Conservation (phyloP, 2,329 filamentous ascomycete genomes). For the Ascomycota sp. region DNA sequence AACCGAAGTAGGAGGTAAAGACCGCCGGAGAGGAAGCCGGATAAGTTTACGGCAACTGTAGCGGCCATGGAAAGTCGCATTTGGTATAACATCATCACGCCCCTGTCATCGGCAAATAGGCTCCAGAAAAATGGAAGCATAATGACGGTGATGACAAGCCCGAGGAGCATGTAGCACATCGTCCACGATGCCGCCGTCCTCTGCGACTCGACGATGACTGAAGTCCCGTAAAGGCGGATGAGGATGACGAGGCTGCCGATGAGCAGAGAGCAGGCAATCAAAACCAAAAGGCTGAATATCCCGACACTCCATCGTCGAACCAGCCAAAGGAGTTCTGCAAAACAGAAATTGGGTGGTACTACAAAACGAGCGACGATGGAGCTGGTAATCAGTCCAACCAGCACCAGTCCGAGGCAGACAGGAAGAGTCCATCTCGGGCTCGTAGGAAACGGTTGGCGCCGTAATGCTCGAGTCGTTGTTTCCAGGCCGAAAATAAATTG, state of each 20-base stretch:
- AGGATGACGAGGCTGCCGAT: slow-evolving; percentile 30
- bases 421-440: slow-evolving; percentile 36
- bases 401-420: slow-evolving; percentile 29
- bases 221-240: slow-evolving; percentile 29
- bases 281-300: slow-evolving; percentile 29
- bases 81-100: slow-evolving; percentile 11
- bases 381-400: slow-evolving; percentile 28
- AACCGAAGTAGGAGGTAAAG: slow-evolving; percentile 46
- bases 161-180: slow-evolving; percentile 42
- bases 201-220: slow-evolving; percentile 33
- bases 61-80: slow-evolving; percentile 37
- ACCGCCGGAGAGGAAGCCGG: slow-evolving; percentile 40
- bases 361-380: slow-evolving; percentile 35
- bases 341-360: slow-evolving; percentile 35
- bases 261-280: slow-evolving; percentile 27
- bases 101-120: slow-evolving; percentile 22
- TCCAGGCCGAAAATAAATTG: slow-evolving; percentile 45
- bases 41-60: slow-evolving; percentile 41
- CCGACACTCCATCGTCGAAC: slow-evolving; percentile 35
- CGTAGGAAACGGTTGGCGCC: slow-evolving; percentile 30
- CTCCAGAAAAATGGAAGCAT: slow-evolving; percentile 42
- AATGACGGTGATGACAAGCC: slow-evolving; percentile 32
- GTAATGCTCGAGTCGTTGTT: slow-evolving; percentile 31
- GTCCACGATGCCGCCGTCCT: slow-evolving; percentile 43
- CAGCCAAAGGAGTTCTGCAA: slow-evolving; percentile 47